Conservation (phyloP, 2,329 filamentous ascomycete genomes). For the Akanthomyces muscarius region DNA sequence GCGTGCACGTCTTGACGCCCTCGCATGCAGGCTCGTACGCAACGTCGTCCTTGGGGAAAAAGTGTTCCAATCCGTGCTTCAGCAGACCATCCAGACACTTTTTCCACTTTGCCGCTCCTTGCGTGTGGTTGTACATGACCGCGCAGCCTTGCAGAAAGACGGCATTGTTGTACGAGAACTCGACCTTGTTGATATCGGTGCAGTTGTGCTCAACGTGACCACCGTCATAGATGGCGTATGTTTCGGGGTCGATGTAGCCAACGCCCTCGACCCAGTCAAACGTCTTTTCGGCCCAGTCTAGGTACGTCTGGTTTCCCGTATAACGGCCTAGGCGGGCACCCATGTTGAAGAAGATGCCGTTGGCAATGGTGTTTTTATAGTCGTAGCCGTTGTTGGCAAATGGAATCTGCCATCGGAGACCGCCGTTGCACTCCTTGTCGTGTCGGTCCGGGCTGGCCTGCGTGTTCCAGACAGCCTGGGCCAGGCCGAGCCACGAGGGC, state of each 20-base stretch:
- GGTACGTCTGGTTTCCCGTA: constrained; percentile 62
- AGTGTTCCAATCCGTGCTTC: constrained; percentile 37
- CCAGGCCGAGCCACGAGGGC: constrained; percentile 54
- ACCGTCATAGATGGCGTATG: constrained; percentile 60
- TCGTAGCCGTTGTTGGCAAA: constrained; percentile 69
- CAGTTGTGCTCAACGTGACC: constrained; percentile 50
- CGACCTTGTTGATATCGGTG: constrained; percentile 49
- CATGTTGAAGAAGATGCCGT: constrained; percentile 61
- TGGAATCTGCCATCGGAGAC: constrained; percentile 75
- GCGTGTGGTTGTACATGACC: constrained; percentile 57
- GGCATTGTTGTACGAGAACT: constrained; percentile 60
- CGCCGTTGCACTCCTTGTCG: constrained; percentile 50
- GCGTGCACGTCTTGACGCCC: constrained; percentile 49
- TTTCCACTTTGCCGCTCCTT: constrained; percentile 46
- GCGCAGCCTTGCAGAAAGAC: constrained; percentile 56
- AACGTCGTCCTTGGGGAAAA: constrained; percentile 50
- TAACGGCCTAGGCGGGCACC: constrained; percentile 69
- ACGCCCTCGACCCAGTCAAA: constrained; percentile 59
- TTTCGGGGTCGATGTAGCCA: constrained; percentile 54
- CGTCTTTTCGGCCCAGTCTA: constrained; percentile 57
- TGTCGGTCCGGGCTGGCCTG: constrained; percentile 56
- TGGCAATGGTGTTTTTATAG: constrained; percentile 66
- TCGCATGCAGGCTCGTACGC: constrained; percentile 62
- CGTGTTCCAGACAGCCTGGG: constrained; percentile 61
- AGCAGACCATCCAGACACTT: constrained; percentile 40